Evolutionary conservation across 2,329 filamentous ascomycete species (phyloP), one percentile per base, ranked within the genome.

Genomic region (Diaporthe ilicicola): DNA sequence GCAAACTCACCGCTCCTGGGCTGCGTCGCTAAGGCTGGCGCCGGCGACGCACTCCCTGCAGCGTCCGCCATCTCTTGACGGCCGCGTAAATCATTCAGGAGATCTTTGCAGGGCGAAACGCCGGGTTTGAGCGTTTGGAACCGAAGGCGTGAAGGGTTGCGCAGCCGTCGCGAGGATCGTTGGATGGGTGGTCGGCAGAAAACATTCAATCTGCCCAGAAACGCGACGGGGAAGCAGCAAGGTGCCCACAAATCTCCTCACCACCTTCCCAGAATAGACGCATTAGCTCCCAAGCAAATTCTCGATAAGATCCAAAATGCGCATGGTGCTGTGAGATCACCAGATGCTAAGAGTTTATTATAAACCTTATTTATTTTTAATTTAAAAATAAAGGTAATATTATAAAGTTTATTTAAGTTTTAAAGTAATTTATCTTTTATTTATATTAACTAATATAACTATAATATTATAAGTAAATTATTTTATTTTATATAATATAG

Each of bases 1-100:
- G 42, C 39, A 39, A 39, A 70, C 71, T 64, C 54, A 72, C 71
- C 71, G 64, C 71, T 72, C 70, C 48, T 68, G 62, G 55, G 32
- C n/a, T 68, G 62, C 51, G 64, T 70, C 62, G 64, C 71, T 72
- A 72, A 65, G 71, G 71, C 71, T 70, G 71, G 61, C 42, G 71
- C 71, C 71, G 71, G 68, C 71, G 71, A 72, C 71, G 71, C 71
- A 72, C 55, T 72, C 64, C 67, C 61, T 72, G 68, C 55, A 70
- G 68, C 71, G 56, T 72, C 71, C 68, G 68, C 71, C 71, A 72
- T 72, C 71, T 72, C 62, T 67, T 70, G 46, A 29, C 19, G 37
- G 59, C 56, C 61, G 55, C 54, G 32, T 53, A 46, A 72, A 51
- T 71, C 71, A 70, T 72, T 44, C 70, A 72, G 70, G 51, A 65